Evolutionary conservation across 129 eudicot species (phyloP).

Genomic region (Rutidosis leptorrhynchoides): DNA sequence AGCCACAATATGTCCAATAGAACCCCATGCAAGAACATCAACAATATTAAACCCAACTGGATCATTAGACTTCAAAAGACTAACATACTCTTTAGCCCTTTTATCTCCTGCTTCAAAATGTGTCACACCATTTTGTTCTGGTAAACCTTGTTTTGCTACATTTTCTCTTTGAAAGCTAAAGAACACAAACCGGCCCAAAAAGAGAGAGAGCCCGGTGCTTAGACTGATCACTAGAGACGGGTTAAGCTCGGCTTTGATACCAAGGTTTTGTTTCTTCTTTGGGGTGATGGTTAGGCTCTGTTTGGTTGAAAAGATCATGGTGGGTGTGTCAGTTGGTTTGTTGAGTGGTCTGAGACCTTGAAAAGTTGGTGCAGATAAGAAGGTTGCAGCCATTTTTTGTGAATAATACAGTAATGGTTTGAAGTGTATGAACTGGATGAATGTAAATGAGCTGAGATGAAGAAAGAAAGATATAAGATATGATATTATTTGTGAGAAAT

Average conservation of each 20-base stretch:
- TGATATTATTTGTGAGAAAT: conserved; percentile 4
- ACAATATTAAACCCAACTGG: conserved; percentile 94
- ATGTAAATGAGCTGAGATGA: conserved; percentile 13
- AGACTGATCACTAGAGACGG: conserved; percentile 80
- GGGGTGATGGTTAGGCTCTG: conserved; percentile 28
- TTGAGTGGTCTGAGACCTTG: conserved; percentile 72
- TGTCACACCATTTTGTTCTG: conserved; percentile 76
- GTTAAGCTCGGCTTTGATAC: conserved; percentile 60
- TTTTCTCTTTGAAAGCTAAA: conserved; percentile 95
- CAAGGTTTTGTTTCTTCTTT: conserved; percentile 27
- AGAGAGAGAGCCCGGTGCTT: conserved; percentile 86
- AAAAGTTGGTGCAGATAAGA: conserved; percentile 65
- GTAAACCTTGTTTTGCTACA: conserved; percentile 85
- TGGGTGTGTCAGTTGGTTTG: conserved; percentile 37
- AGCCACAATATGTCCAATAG: conserved; percentile 94
- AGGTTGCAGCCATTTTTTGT: conserved; percentile 57
- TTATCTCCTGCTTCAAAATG: conserved; percentile 94
- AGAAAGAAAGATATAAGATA: conserved; percentile 15
- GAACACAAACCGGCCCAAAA: conserved; percentile 86
- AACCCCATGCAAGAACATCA: conserved; percentile 98
- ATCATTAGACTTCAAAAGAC: conserved; percentile 82
- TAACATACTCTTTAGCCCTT: conserved; percentile 91
- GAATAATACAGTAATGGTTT: too few species aligned
- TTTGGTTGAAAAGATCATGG: conserved; percentile 20
- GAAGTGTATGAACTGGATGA: background rate